Conservation (phyloP, 2,329 filamentous ascomycete genomes). For the Penicillium sp. region DNA sequence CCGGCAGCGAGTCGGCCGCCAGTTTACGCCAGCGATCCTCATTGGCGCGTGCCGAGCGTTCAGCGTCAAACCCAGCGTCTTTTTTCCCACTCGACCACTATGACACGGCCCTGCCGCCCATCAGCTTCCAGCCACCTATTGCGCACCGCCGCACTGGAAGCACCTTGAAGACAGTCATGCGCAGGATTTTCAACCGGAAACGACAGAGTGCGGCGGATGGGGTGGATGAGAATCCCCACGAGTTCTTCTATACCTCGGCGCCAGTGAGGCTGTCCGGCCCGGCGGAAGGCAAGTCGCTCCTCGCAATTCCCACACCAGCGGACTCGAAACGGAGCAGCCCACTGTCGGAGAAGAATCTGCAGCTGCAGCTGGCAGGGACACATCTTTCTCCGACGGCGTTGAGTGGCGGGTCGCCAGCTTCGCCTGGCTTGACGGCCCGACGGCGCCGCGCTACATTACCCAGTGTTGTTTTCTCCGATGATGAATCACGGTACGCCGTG, state of each 20-base stretch:
- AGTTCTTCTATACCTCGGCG: slow-evolving; percentile 17
- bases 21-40: slow-evolving; percentile 13
- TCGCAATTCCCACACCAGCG: slow-evolving; percentile 26
- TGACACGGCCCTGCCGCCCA: slow-evolving; percentile 34
- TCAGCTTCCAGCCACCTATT: slow-evolving; percentile 27
- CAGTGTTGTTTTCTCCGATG: slow-evolving; percentile 44
- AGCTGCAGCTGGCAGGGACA: slow-evolving; percentile 16
- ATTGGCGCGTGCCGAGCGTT: slow-evolving; percentile 16
- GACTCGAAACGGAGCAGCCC: slow-evolving; percentile 25
- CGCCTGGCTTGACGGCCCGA: slow-evolving; percentile 23
- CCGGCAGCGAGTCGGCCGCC: slow-evolving; percentile 18
- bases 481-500: slow-evolving; percentile 35
- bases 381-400: slow-evolving; percentile 22
- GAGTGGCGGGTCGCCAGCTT: slow-evolving; percentile 21
- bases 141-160: slow-evolving; percentile 42
- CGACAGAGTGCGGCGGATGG: slow-evolving; percentile 34
- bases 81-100: slow-evolving; percentile 11
- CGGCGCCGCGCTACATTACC: slow-evolving; percentile 46
- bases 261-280: slow-evolving; percentile 14
- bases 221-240: slow-evolving; percentile 24
- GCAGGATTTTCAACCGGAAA: slow-evolving; percentile 44
- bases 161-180: slow-evolving; percentile 45
- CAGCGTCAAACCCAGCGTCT: slow-evolving; percentile 16
- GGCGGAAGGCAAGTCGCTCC: slow-evolving; percentile 20
- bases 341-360: slow-evolving; percentile 21